Conservation (phyloP, 2,329 filamentous ascomycete genomes). For the Neocucurbitaria cava region DNA sequence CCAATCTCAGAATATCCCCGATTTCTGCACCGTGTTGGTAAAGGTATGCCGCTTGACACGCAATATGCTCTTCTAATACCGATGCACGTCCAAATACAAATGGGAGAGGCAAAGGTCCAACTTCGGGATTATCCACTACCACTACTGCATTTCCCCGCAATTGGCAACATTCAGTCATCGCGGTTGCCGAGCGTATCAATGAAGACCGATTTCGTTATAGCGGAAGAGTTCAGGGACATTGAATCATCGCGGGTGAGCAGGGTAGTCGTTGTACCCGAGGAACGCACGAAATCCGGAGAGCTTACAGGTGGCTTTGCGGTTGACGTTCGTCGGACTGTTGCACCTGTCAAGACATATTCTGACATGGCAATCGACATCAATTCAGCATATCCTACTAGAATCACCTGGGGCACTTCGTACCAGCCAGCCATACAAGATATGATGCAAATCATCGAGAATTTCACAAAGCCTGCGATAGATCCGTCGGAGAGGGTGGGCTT, state of each 20-base stretch:
- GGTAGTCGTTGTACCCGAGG: conserved; percentile 83
- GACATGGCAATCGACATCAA: conserved; percentile 93
- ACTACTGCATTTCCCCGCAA: conserved; percentile 84
- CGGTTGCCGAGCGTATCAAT: conserved; percentile 82
- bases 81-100: conserved; percentile 85
- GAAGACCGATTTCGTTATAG: conserved; percentile 91
- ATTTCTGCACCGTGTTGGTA: conserved; percentile 89
- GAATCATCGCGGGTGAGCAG: conserved; percentile 81
- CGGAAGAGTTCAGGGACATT: conserved; percentile 84
- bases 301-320: conserved; percentile 76
- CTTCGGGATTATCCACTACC: conserved; percentile 94
- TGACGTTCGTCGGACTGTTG: conserved; percentile 87
- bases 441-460: conserved; percentile 99
- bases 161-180: conserved; percentile 80
- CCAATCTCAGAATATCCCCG: conserved; percentile 79
- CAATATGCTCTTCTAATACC: conserved; percentile 88
- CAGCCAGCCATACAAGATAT: conserved; percentile 98
- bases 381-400: conserved; percentile 86
- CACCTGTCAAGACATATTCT: conserved; percentile 95
- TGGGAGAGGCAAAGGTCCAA: conserved; percentile 87
- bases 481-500: conserved; percentile 94
- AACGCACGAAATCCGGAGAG: conserved; percentile 61
- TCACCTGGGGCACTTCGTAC: conserved; percentile 97
- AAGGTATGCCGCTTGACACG: conserved; percentile 93
- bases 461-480: conserved; percentile 94